Evolutionary conservation across 495 filamentous ascomycete species (phyloP).

Genomic region (Aeminium ludgeri): DNA sequence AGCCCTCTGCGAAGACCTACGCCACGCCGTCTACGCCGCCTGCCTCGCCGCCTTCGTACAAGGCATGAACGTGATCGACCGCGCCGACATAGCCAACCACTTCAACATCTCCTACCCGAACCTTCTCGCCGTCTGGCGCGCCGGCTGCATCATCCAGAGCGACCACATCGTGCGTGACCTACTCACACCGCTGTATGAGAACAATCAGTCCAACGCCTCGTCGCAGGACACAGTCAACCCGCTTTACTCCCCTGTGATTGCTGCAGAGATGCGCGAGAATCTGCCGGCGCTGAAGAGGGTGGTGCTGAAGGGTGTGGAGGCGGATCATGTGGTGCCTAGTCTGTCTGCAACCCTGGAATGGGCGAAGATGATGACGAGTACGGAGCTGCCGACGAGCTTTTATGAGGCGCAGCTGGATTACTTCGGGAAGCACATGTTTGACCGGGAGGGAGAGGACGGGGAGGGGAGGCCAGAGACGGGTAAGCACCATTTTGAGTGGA

Average conservation of each 20-base stretch:
- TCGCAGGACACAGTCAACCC: conserved; percentile 21
- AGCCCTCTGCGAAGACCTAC: conserved; percentile 41
- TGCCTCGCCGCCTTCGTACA: conserved; percentile 50
- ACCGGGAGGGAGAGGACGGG: conserved; percentile 32
- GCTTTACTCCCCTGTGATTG: conserved; percentile 33
- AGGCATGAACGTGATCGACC: conserved; percentile 49
- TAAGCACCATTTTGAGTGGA: conserved; percentile 42
- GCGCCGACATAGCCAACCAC: conserved; percentile 40
- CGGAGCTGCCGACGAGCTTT: conserved; percentile 39
- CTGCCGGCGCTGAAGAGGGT: conserved; percentile 34
- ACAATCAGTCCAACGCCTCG: conserved; percentile 17
- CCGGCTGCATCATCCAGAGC: conserved; percentile 57
- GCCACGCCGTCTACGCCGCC: conserved; percentile 42
- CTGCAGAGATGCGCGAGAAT: conserved; percentile 33
- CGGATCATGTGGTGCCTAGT: conserved; percentile 48
- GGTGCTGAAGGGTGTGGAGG: conserved; percentile 37
- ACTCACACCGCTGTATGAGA: conserved; percentile 20
- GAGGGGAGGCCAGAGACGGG: conserved; percentile 34
- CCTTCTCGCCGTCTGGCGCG: conserved; percentile 53
- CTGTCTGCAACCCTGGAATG: conserved; percentile 52
- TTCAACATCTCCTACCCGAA: conserved; percentile 46
- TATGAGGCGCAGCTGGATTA: conserved; percentile 64
- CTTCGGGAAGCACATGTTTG: conserved; percentile 56
- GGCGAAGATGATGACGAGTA: conserved; percentile 46
- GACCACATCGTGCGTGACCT: conserved; percentile 46